Evolutionary conservation across 805 yeast species (phyloP), one percentile per base, ranked within the genome.

Genomic region (Candida sakaeoensis): DNA sequence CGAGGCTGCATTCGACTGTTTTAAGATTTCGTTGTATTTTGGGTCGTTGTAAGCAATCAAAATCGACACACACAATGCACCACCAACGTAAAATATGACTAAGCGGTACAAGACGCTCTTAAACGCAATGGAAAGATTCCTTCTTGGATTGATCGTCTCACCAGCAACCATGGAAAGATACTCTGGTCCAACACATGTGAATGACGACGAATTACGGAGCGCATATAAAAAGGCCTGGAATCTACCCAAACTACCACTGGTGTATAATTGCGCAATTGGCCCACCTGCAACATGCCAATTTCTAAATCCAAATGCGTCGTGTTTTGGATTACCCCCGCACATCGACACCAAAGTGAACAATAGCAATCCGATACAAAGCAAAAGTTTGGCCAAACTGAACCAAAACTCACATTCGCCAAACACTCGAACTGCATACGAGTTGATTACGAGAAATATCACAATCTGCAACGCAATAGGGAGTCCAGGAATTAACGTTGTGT

Each of bases 331-430:
- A 13, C 68, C 68, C 8, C 69, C 69, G 42, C 65, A 58, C 68
- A 63, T 61, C 41, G 65, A 46, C 26, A 63, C 52, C 41, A 63
- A 53, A 12, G 58, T 49, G 40, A 60, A 59, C 12, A 54, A 39
- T 63, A 63, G 58, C 39, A 63, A 54, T 7, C 68, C 68, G 21
- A 62, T 52, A 37, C 60, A 51, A 23, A 57, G 46, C 2, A 64
- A 28, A 4, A 63, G 62, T 45, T 64, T 64, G n/a, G 63, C 55
- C 39, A 62, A 51, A 28, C 65, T 53, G 22, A 59, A 52, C 45
- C 52, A 48, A 34, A 62, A 63, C 46, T 64, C 70, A 19, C 55
- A 73, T 48, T 83, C 85, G 24, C 74, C 68, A 40, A 63, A 63
- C 47, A 56, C 49, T 29, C 52, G 56, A 23, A 63, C 69, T 12